Base-by-base conservation (phyloP, 768 basidiomycete genomes). In the Candolleomyces aberdarensis region DNA sequence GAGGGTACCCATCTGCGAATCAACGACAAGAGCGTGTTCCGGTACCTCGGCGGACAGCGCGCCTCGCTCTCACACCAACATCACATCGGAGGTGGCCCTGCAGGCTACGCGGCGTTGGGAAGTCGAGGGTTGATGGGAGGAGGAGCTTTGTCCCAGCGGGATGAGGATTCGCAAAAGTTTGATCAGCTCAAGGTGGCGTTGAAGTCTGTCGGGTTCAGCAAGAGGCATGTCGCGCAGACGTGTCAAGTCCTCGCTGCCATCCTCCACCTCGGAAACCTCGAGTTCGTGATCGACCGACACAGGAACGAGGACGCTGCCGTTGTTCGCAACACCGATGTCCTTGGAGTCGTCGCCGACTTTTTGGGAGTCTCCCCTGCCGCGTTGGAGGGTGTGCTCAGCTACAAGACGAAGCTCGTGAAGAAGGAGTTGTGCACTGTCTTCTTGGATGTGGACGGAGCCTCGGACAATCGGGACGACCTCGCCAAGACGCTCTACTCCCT, bases 341-440 rank as follows among this genome's bases (percentile, higher is more conserved):
- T 96, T n/a, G 82, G 83, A 26, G 83, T 92, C 19, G 93, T 94
- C 19, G 85, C 95, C 15, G 94, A 96, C 59, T 97, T 98, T 74
- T 80, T 99, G 10, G 97, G 96, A 14, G 86, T 98, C 3, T 80
- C 84, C 39, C 71, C 89, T 0, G 71, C 81, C 3, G 85, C 85
- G 0, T 81, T 98, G 15, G 95, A 96, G 71, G 81, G 80, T 2
- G 83, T 91, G 0, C 78, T 99, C 46, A 92, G 94, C 0, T 96
- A 95, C 84, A 92, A 89, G 76, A 95, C 93, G 1, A 92, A 92
- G 72, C 78, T 98, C 58, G 85, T 98, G 69, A 91, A 94, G 73
- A 97, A 95, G 76, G 96, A 98, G 74, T 80, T 97, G n/a, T 97
- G 94, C 73, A 97, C 95, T 0, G 88, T 97, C 29, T 97, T 98